Base-by-base conservation (phyloP, 768 basidiomycete species). In the Kwoniella dejecticola region DNA sequence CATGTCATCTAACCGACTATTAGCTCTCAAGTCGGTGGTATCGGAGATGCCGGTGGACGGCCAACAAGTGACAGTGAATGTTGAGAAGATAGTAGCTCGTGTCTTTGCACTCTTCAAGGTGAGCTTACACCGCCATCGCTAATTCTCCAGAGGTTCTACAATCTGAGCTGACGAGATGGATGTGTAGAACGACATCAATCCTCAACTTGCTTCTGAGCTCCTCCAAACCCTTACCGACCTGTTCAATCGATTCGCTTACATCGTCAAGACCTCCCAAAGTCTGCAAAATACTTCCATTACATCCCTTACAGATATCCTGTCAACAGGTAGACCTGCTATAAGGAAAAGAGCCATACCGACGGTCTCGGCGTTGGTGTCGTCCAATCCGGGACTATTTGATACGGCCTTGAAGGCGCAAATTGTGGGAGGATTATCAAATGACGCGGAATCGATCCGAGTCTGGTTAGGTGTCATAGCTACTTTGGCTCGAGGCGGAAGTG, bases 1-100 rank as follows among this genome's bases (percentile, higher is more conserved):
- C 15, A 17, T 6, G 11, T 17, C 26, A 48, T 48, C 44, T 15
- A 26, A 11, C 19, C 3, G 6, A 0, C 12, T 44, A 45, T 27
- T 69, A 94, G 95, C 92, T 4, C 82, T 99, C 59, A 98, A 97
- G 81, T 95, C 92, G 2, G 93, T 98, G 68, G 92, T 93, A 3
- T 84, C 88, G 17, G 93, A 97, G 79, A 83, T 98, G 50, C 89
- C 90, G 8, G 84, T 86, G 4, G 89, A 89, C 66, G 87, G 89
- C 53, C 87, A 86, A 71, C 86, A 94, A 58, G 88, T 89, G 0
- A 82, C 82, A 1, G 87, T 87, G 41, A 89, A 89, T 31, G 91
- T 91, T 70, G 85, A 86, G 44, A 92, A 89, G 80, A 82, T 97
- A 49, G 87, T 89, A 1, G 89, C 91, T 7, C 89, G 89, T 75